Base-by-base conservation (phyloP, 148 eudicot species). In the Tetragonia tetragonoides region DNA sequence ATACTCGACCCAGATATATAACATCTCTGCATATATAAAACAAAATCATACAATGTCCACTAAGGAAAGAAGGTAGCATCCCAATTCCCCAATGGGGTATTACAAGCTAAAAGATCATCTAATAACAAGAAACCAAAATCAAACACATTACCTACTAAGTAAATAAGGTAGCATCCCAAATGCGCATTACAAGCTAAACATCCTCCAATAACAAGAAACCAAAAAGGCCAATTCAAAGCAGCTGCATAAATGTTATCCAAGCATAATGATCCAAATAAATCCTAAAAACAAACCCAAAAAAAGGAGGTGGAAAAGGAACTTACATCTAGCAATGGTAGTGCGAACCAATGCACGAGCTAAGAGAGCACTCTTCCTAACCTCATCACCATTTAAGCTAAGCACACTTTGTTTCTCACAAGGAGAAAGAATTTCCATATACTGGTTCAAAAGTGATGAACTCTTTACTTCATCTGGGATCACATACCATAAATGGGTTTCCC, bases 401-500 rank as follows among this genome's bases (percentile, higher is more conserved):
- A 94, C 89, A 70, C 74, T 87, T 68, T 86, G 86, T 83, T 83
- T 89, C 89, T 94, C 97, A 66, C 77, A 80, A 41, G 93, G 90
- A 6, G 95, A 88, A 59, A 94, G 84, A 73, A 94, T 83, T 60
- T 92, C 89, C 41, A 88, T 17, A 81, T 86, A 94, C 40, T 84
- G 87, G 65, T 82, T 85, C 74, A 90, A 75, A 49, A 90, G 84
- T 7, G 90, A 83, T 38, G 86, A 72, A 81, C 83, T 62, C 77
- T 83, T 89, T 73, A 94, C 88, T 86, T 94, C 93, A 75, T 87
- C 78, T 3, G 98, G 98, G 79, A 82, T 67, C 74, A 89, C 82
- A 78, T 84, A 92, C 98, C 98, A 94, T 47, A 94, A 57, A 86
- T 94, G 98, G 46, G 87, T 86, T 84, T 94, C 98, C 95, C 98